Base-by-base conservation (phyloP, 306 rosid genomes). In the Dryas octopetala region DNA sequence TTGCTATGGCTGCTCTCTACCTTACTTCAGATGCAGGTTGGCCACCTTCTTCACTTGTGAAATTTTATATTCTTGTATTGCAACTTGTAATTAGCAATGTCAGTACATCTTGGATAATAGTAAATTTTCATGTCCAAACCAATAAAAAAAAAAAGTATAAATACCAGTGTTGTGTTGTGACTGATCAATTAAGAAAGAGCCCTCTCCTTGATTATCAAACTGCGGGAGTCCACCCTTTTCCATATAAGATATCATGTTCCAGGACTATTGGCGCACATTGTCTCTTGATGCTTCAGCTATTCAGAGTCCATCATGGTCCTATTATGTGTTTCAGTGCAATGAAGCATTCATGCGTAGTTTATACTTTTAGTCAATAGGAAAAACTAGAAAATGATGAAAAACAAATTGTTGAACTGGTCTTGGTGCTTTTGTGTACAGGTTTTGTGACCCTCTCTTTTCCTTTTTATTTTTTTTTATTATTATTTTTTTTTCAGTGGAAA, bases 1-100 rank as follows among this genome's bases (percentile, higher is more conserved):
- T 94, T 82, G 98, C 96, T 23, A 94, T 94, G 97, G 84, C 98
- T 68, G 96, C 96, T 59, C 80, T 94, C 67, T 94, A 77, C 85
- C 91, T 94, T 72, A 85, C 74, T 67, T 91, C 98, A 32, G 95
- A 88, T 85, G 96, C 98, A 86, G 98, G 98, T 94, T 80, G 16
- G 82, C 76, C 17, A 58, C 70, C 43, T 79, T 69, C 9, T 51
- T 65, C 61, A 5, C 67, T 76, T 57, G 17, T 66, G 48, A 65
- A 17, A 13, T 6, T 72, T 44, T 58, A 15, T 58, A 28, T 58
- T 4, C 41, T 16, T 59, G 57, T 26, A 1, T 9, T 19, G 66
- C 26, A 71, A 57, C 26, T 13, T 55, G 76, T 71, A 59, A 38
- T 62, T 32, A 38, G 46, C 46, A 32, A 19, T 41, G 40, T 43